phyloP scores from a whole-genome alignment of 345 rosid genomes.

The Sonneratia alba region DNA sequence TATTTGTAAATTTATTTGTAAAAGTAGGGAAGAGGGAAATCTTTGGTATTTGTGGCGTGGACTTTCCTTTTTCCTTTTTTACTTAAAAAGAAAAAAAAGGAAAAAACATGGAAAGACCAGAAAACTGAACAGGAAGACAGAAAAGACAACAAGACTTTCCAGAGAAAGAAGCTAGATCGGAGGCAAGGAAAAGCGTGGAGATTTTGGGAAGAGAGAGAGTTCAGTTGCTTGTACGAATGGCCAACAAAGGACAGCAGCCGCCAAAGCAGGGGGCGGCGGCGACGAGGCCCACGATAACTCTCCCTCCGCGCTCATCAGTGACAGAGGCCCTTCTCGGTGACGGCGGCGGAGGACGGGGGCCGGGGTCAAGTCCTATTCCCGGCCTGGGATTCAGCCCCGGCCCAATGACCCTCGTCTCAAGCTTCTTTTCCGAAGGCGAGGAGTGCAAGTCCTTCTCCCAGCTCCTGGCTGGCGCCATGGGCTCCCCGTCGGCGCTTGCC shows the following conservation, averaged over 20 bases:
- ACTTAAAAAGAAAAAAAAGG: neutral
- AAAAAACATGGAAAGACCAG: neutral
- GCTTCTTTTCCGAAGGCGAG: conserved; percentile 54
- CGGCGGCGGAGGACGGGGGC: neutral
- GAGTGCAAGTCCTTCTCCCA: conserved; percentile 69
- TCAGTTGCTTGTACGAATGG: conserved; percentile 6
- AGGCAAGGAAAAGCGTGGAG: neutral
- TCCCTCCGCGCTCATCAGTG: conserved; percentile 50
- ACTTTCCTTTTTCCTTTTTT: conserved; percentile 16
- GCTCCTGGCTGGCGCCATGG: conserved; percentile 72
- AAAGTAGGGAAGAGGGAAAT: neutral
- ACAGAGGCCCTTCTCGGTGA: conserved; percentile 28
- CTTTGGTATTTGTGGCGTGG: conserved; percentile 23
- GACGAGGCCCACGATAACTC: conserved; percentile 36
- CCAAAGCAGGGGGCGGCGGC: conserved; percentile 18
- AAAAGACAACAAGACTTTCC: neutral
- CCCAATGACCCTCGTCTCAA: conserved; percentile 75
- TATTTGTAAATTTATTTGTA: neutral
- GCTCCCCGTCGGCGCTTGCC: conserved; percentile 34
- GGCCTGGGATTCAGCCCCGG: conserved; percentile 70
- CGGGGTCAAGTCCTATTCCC: neutral
- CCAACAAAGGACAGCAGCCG: conserved; percentile 29
- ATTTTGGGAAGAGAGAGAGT: neutral
- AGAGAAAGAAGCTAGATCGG: neutral
- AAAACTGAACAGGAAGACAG: neutral